Evolutionary conservation across 148 eudicot genomes (phyloP), one percentile per base, ranked within the genome.

Genomic region (Pouteria glomerata): DNA sequence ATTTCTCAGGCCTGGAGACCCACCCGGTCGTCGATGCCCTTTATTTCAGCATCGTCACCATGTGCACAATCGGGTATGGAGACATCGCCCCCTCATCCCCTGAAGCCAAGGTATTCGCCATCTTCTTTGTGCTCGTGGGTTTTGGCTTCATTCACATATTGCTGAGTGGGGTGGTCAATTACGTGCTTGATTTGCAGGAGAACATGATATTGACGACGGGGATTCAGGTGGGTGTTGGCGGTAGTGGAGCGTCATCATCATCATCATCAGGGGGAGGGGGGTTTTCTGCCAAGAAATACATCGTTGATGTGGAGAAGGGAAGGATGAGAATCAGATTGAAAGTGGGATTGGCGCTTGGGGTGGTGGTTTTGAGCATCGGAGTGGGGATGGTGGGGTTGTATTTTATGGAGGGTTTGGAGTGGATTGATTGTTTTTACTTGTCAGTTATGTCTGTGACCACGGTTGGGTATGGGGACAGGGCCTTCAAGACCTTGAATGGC

Each of bases 11-110:
- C 0, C 8, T 30, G 0, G 87, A 86, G 68, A 86, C 94, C 0
- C 80, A 83, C 60, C 85, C 86, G 3, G 66, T 83, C 15, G 84
- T 89, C 2, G 90, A 86, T 63, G 90, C 86, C 0, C 63, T 89
- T 27, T 89, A 89, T 72, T 87, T 89, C 76, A 82, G 85, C 50
- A 80, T 89, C 15, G 89, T 87, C n/a, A 89, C 89, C 23, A 83
- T 87, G 87, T 89, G 89, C 60, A 89, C 94, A 19, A 89, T 86
- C 34, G 90, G 90, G n/a, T 89, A 89, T 31, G 93, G 93, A 0
- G 90, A 89, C 72, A 89, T 89, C 27, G 76, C 88, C n/a, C 93
- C 93, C 1, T 37, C 55, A 0, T 73, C 86, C 3, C 75, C 89
- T 1, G 19, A 52, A 5, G 77, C 89, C 0, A 89, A 89, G 66